A percentile compares a stretch with the other conserved stretches of the same genome.
phyloP scores from a whole-genome alignment of 352 stramenopile genomes.

The Sclerospora graminicola region DNA sequence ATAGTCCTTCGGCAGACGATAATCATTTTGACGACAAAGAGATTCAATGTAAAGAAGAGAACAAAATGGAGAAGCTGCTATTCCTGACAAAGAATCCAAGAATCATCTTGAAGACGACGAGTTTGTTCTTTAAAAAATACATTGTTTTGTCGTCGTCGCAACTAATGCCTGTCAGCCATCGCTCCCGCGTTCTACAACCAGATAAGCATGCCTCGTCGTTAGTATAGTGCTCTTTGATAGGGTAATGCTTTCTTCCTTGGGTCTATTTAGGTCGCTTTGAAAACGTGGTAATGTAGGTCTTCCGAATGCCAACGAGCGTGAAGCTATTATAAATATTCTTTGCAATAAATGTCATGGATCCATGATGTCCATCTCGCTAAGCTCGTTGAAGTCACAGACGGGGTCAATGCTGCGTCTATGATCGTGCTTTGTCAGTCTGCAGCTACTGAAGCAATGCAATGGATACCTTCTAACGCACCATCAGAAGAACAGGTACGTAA shows the following conservation, averaged over 20 bases:
- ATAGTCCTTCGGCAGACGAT: too few species aligned
- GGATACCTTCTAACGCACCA: conserved; percentile 17
- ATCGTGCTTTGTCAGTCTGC: conserved; percentile 61
- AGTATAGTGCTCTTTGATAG: neutral
- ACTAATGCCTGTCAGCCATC: conserved; percentile 71
- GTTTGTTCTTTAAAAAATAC: too few species aligned
- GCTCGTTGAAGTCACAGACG: conserved; percentile 46
- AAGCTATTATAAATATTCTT: conserved; percentile 59
- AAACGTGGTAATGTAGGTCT: conserved; percentile 70
- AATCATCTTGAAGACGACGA: too few species aligned
- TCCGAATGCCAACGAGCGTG: conserved; percentile 37
- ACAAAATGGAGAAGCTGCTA: too few species aligned
- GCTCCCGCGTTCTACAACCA: conserved; percentile 70
- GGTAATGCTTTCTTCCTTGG: neutral
- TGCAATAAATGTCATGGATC: conserved; percentile 57
- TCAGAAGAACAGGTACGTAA: conserved; percentile 20
- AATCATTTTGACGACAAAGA: too few species aligned
- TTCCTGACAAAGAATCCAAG: too few species aligned
- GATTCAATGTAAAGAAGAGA: too few species aligned
- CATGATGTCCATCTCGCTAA: conserved; percentile 30
- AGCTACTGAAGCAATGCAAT: conserved; percentile 66
- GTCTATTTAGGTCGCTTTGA: conserved; percentile 56
- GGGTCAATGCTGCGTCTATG: conserved; percentile 61
- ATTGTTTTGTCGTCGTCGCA: conserved; percentile 71
- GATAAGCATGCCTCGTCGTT: conserved; percentile 21